A percentile compares a stretch with the other conserved stretches of the same genome.
phyloP scores from a whole-genome alignment of 1,284 basidiomycete species.

The Fomitopsis betulina region DNA sequence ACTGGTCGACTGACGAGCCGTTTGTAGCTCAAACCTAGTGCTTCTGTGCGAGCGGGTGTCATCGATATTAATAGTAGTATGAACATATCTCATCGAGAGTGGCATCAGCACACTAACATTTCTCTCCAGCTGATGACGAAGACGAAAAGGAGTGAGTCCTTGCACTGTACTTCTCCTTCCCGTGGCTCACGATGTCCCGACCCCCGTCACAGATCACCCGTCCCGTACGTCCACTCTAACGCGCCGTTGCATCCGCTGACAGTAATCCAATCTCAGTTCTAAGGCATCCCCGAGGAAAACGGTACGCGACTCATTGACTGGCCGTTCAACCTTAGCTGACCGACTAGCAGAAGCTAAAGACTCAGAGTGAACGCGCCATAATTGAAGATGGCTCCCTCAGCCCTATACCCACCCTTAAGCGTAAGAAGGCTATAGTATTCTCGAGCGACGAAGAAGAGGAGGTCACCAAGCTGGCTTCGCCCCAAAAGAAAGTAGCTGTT shows the following conservation, averaged over 20 bases:
- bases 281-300: no score
- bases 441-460: slow-evolving; percentile 31
- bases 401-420: slow-evolving; percentile 19
- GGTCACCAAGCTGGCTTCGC: slow-evolving; percentile 21
- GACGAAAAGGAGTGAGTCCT: background rate
- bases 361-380: slow-evolving; percentile 24
- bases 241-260: no score
- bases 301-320: background rate
- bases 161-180: background rate
- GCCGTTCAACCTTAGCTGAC: background rate
- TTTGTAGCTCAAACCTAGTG: background rate
- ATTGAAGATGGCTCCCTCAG: slow-evolving; percentile 14
- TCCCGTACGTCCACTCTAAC: background rate
- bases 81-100: background rate
- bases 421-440: slow-evolving; percentile 27
- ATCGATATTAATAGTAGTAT: slow-evolving; percentile 5
- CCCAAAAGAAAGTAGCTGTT: slow-evolving; percentile 38
- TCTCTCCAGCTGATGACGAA: background rate
- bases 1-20: background rate
- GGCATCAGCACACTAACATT: background rate
- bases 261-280: no score
- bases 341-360: slow-evolving; percentile 17
- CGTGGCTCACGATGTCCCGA: background rate
- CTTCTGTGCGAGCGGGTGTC: background rate
- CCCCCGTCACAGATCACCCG: background rate